Percentiles rank a stretch among this genome's conserved stretches.
Conservation (phyloP, 1,284 basidiomycete species). For the Tilletiopsis washingtonensis region DNA sequence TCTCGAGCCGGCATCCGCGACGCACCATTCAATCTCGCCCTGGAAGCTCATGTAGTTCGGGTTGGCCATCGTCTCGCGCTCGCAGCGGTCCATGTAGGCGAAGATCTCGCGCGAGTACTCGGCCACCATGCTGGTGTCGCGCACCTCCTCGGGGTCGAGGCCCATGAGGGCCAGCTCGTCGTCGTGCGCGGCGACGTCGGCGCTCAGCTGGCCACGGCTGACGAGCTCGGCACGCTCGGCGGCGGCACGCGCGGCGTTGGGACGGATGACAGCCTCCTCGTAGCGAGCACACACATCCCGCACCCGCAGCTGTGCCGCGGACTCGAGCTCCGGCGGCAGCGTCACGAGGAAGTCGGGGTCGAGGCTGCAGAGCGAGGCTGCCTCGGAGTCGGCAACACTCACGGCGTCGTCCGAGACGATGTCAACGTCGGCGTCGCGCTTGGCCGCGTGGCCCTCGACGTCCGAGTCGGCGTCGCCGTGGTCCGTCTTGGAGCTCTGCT, state of each 20-base stretch:
- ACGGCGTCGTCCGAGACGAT: constrained; percentile 3
- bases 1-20: constrained; percentile 3
- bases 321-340: constrained; percentile 37
- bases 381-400: constrained; percentile 4
- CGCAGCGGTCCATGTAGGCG: constrained; percentile 66
- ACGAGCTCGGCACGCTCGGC: constrained; percentile 28
- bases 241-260: constrained; percentile 23
- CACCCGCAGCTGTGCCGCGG: constrained; percentile 34
- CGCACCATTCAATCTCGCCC: constrained; percentile 81
- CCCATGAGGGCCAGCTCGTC: constrained; percentile 42
- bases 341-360: constrained; percentile 42
- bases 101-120: constrained; percentile 98
- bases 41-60: constrained; percentile 91
- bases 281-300: constrained; percentile 32
- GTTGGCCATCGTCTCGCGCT: constrained; percentile 83
- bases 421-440: neutral
- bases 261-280: constrained; percentile 28
- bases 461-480: constrained; percentile 2
- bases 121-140: constrained; percentile 93
- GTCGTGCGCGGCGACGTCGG: constrained; percentile 38
- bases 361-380: constrained; percentile 14
- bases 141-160: constrained; percentile 57
- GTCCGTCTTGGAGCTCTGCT: constrained; percentile 4
- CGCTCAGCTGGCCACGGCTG: constrained; percentile 24
- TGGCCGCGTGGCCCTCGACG: neutral